These are phyloP conservation scores for Rhodosporidiobolus odoratus DNA, from an alignment of 768 basidiomycete genomes.

Conservation along the genomic window DNA sequence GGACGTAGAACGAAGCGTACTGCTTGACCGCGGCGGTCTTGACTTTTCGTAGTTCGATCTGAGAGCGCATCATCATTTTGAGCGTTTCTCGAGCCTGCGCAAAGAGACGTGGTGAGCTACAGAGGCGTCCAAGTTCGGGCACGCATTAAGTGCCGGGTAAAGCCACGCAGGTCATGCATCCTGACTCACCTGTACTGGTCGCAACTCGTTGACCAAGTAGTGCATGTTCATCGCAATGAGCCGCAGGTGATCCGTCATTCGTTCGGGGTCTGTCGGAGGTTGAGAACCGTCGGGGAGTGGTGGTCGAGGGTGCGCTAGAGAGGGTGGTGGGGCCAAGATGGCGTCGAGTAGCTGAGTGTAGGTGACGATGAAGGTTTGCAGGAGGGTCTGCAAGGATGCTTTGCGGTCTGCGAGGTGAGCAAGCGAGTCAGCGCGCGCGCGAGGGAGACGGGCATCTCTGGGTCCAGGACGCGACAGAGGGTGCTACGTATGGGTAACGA, in stretches of 20 bases:
- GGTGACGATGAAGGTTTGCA: constrained; percentile 71
- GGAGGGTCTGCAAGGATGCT: constrained; percentile 63
- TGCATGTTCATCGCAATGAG: constrained; percentile 78
- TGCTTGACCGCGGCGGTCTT: constrained; percentile 65
- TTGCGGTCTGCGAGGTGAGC: constrained; percentile 59
- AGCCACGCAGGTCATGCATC: neutral
- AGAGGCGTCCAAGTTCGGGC: too few species aligned
- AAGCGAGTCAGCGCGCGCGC: neutral
- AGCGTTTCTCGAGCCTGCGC: constrained; percentile 69
- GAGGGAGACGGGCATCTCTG: constrained; percentile 5
- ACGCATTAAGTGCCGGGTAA: neutral
- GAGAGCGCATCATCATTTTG: constrained; percentile 72
- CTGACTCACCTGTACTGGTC: constrained; percentile 68
- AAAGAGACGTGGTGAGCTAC: neutral
- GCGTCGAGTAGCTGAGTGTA: constrained; percentile 70
- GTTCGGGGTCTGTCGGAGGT: constrained; percentile 31
- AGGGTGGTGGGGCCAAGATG: constrained; percentile 58
- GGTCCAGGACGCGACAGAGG: neutral
- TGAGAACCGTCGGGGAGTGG: constrained; percentile 51
- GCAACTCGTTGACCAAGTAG: constrained; percentile 80
- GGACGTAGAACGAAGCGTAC: constrained; percentile 51
- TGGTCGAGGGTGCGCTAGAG: constrained; percentile 43
- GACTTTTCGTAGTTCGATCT: constrained; percentile 65
- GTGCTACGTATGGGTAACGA: neutral
- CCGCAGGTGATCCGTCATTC: constrained; percentile 63